Evolutionary conservation across 148 eudicot species (phyloP).

Genomic region (Selenicereus undatus): DNA sequence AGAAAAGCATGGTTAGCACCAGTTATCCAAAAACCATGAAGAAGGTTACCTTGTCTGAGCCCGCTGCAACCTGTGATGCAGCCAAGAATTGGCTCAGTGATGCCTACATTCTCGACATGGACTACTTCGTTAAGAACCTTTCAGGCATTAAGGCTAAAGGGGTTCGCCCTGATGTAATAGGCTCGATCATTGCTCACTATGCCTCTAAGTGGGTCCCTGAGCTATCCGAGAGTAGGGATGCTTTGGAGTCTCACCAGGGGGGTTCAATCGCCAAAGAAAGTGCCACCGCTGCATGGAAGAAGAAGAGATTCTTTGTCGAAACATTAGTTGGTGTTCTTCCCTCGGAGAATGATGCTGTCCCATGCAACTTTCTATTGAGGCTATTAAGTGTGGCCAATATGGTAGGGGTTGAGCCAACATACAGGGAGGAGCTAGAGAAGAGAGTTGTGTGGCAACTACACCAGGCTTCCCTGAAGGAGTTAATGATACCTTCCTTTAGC

Average conservation of each 20-base stretch:
- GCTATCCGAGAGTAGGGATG: slow-evolving; percentile 33
- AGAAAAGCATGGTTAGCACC: not conserved
- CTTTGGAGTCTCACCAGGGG: not conserved
- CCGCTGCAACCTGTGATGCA: not conserved
- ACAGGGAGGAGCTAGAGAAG: slow-evolving; percentile 50
- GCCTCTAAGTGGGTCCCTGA: slow-evolving; percentile 85
- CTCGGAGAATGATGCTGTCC: slow-evolving; percentile 51
- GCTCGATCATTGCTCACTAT: slow-evolving; percentile 76
- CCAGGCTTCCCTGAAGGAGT: slow-evolving; percentile 60
- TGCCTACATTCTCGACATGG: slow-evolving; percentile 55
- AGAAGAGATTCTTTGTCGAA: slow-evolving; percentile 63
- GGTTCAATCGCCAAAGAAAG: slow-evolving; percentile 32
- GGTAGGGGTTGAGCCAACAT: slow-evolving; percentile 44
- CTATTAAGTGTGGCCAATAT: slow-evolving; percentile 50
- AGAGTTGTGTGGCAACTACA: slow-evolving; percentile 63
- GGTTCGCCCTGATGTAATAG: slow-evolving; percentile 65
- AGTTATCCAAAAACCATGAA: slow-evolving; percentile 7
- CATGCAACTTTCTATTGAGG: slow-evolving; percentile 74
- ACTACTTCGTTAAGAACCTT: slow-evolving; percentile 66
- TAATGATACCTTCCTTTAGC: slow-evolving; percentile 77
- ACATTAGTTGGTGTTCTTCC: slow-evolving; percentile 69
- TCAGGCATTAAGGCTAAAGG: slow-evolving; percentile 60
- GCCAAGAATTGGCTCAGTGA: slow-evolving; percentile 52
- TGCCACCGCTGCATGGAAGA: slow-evolving; percentile 48
- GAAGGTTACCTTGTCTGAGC: slow-evolving; percentile 27